Evolutionary conservation across 176 grass and related monocot species (phyloP), one percentile per base, ranked within the genome.

Genomic region (Neostapfia colusana): DNA sequence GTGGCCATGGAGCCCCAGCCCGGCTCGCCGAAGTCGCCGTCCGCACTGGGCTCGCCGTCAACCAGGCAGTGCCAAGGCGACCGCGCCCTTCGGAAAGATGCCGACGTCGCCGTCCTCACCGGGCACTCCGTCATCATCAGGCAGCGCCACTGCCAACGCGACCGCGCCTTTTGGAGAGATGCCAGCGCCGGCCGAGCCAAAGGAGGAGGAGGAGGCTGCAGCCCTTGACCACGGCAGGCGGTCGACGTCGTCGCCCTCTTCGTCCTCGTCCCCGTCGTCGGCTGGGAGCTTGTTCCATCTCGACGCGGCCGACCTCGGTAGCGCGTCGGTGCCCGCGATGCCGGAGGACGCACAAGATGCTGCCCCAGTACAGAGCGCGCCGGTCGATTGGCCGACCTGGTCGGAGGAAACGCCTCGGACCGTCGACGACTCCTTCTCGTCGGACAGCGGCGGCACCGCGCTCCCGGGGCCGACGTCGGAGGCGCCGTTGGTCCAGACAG

Each of bases 1-100:
- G 80, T 79, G 63, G 44, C 46, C 45, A 84, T 84, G 86, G 81
- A 88, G 81, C 86, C 75, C 81, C 81, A 79, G 11, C 65, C 70
- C 70, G 55, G 54, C 54, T 88, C 37, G 53, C 74, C 80, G 48
- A 4, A 37, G 23, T 73, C 74, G 31, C 31, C 31, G 31, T 31
- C 31, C 31, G 1, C 31, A 31, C 31, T 31, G 31, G 31, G 31
- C 31, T 2, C 31, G 31, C 1, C 31, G 31, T 31, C 31, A 31
- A 20, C 49, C 70, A 5, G 42, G 54, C 45, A 83, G 42, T 8
- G 10, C 28, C 59, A 37, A 64, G 55, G 58, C 63, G 44, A 6
- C 35, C 10, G 10, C 45, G 51, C 67, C 74, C 9, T 53, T 24
- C 18, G 50, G 12, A 5, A 49, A 51, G 3, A 56, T 20, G 50